A percentile compares a stretch with the other conserved stretches of the same genome.
phyloP scores from a whole-genome alignment of 768 basidiomycete genomes.

The Termitomyces sp. region DNA sequence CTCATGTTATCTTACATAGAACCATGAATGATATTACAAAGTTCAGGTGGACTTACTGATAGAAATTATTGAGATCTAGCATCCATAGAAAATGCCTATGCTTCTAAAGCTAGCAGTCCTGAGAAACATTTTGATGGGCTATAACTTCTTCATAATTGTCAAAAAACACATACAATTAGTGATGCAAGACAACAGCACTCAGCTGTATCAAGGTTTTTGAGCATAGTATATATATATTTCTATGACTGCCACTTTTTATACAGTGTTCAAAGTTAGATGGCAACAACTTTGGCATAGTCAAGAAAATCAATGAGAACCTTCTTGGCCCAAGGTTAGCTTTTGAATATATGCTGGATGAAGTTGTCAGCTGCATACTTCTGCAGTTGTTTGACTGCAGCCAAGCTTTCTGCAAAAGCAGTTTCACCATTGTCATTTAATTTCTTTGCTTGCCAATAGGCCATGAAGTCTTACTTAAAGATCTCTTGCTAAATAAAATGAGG shows the following conservation, averaged over 20 bases:
- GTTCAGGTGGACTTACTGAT: no score
- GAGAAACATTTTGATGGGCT: no score
- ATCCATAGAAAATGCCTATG: no score
- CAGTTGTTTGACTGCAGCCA: constrained; percentile 1
- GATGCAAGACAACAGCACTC: no score
- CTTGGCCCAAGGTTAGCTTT: neutral
- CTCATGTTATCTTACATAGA: no score
- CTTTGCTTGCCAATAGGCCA: constrained; percentile 8
- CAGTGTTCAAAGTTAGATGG: constrained; percentile 14
- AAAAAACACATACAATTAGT: no score
- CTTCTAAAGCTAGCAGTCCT: no score
- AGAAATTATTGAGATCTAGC: no score
- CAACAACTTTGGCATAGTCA: neutral
- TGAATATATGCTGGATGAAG: constrained; percentile 4
- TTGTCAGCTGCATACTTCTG: neutral
- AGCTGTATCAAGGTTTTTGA: no score
- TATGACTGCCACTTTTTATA: constrained; percentile 22
- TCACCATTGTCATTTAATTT: constrained; percentile 1
- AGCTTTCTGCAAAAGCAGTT: neutral
- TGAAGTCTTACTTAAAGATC: neutral
- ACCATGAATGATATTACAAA: no score
- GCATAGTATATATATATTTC: constrained; percentile 6
- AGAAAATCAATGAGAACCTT: neutral
- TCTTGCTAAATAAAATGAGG: neutral
- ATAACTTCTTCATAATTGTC: no score